Base-by-base conservation (phyloP, 805 yeast species). In the Pachysolen tannophilus region DNA sequence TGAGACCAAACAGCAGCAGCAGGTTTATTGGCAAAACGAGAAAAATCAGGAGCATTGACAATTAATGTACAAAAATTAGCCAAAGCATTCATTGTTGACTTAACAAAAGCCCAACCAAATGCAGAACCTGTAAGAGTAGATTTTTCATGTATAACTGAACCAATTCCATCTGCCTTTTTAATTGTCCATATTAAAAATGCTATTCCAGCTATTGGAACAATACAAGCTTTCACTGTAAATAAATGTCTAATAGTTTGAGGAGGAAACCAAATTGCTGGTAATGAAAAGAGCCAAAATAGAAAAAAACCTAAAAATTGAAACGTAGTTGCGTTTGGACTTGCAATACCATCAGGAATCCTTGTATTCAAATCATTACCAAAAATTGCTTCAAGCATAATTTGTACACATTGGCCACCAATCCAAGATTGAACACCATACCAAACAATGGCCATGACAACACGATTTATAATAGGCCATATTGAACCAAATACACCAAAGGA, bases 351-450 rank as follows among this genome's bases (percentile, higher is more conserved):
- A 20, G 72, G 86, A 49, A 81, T 77, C n/a, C n/a, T n/a, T 6
- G 66, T 56, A 20, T 73, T 72, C 42, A 81, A 58, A 55, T 80
- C 63, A 37, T 71, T 66, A 36, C 86, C 85, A 62, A 83, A 87
- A 28, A 87, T 76, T 2, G 94, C 65, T 43, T 73, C 64, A 38
- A 87, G 61, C 90, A 86, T 82, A 35, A 83, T 59, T 41, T 78
- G 72, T 11, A 87, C 76, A 61, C 94, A 82, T 42, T 85, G 74
- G 21, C 90, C 94, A 37, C 94, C 92, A 38, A 88, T 70, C 68
- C 86, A 81, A 16, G 82, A 69, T 52, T 86, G 95, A 20, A 84
- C 92, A 20, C 92, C 77, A 50, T 80, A 85, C 96, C 96, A 87
- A 33, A 87, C 76, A 44, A 76, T 69, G 21, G 86, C 82, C 41